Conservation (phyloP, 176 grass and related monocot species). For the Coix lacrymajobi region DNA sequence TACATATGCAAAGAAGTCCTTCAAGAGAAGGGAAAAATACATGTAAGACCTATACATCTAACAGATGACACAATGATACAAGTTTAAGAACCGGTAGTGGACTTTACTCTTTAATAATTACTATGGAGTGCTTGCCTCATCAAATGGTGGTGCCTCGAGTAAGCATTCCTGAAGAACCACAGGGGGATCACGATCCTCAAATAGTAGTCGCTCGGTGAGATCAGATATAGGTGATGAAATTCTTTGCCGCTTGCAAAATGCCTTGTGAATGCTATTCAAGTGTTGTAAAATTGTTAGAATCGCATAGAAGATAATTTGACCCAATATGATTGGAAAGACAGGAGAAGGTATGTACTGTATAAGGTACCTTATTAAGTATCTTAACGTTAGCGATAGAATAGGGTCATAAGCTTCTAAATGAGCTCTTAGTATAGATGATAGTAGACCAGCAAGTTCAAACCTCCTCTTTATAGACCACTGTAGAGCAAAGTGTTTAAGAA, state of each 20-base stretch:
- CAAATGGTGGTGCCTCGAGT: constrained; percentile 85
- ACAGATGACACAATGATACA: too few relatives aligned
- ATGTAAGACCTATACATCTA: too few relatives aligned
- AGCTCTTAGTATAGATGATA: constrained; percentile 89
- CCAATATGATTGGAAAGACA: constrained; percentile 3
- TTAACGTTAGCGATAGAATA: constrained; percentile 81
- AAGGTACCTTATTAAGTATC: constrained; percentile 92
- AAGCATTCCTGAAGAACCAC: constrained; percentile 69
- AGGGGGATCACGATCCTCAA: constrained; percentile 86
- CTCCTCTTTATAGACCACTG: constrained; percentile 94
- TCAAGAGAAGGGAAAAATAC: too few relatives aligned
- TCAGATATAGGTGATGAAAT: constrained; percentile 88
- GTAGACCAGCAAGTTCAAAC: constrained; percentile 80
- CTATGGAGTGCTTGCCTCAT: constrained; percentile 59
- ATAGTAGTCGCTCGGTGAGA: constrained; percentile 71
- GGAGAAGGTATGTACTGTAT: constrained; percentile 4
- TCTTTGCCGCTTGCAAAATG: constrained; percentile 78
- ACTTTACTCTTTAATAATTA: too few relatives aligned
- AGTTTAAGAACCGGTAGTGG: too few relatives aligned
- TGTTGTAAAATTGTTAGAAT: constrained; percentile 31
- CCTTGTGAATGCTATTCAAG: constrained; percentile 86
- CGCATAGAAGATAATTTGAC: not conserved
- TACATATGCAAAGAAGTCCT: too few relatives aligned
- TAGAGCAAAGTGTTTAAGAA: constrained; percentile 22
- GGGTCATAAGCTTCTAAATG: constrained; percentile 95